Base-by-base conservation (phyloP, 176 grass and related monocot genomes). In the Typha latifolia region DNA sequence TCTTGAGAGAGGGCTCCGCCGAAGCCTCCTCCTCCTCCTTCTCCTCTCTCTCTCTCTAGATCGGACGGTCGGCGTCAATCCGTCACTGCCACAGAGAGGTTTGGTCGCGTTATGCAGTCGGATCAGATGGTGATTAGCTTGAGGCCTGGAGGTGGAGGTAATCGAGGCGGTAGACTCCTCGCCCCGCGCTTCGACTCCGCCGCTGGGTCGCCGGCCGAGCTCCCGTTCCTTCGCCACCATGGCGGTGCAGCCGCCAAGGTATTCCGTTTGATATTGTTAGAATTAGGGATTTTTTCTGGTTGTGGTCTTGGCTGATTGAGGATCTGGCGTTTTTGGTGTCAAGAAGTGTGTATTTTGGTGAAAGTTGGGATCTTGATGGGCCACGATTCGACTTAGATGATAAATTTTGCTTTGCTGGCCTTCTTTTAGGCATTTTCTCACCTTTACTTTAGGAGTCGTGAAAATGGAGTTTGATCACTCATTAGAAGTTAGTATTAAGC, bases 121-220 rank as follows among this genome's bases (percentile, higher is more conserved):
- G 92, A 96, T 85, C 88, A 83, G 78, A 84, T 85, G 49, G 82
- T 86, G 67, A 90, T 99, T 74, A 99, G 89, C 76, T 80, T 99
- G 81, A 90, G 94, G 81, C 94, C 94, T 64, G 91, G 91, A 62
- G 94, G 94, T 69, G 94, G 90, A 47, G 85, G 85, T 72, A 59
- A 59, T 21, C 53, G 85, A 24, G 77, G 83, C 18, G 21, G 70
- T 68, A 21, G 66, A 77, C 72, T 86, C 66, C 61, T 88, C 20
- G 85, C 85, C 66, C 13, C 89, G 64, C 73, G 82, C 32, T 77
- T 76, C 68, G 82, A 86, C 69, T 79, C 87, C 12, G 76, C 61
- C 57, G 67, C 81, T 51, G 80, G 32, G 12, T 78, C 80, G n/a
- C 19, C 63, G 29, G 50, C 13, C 31, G 73, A 75, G 8, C 12